phyloP scores from a whole-genome alignment of 805 yeast species.

The Cyberlindnera maritima region DNA sequence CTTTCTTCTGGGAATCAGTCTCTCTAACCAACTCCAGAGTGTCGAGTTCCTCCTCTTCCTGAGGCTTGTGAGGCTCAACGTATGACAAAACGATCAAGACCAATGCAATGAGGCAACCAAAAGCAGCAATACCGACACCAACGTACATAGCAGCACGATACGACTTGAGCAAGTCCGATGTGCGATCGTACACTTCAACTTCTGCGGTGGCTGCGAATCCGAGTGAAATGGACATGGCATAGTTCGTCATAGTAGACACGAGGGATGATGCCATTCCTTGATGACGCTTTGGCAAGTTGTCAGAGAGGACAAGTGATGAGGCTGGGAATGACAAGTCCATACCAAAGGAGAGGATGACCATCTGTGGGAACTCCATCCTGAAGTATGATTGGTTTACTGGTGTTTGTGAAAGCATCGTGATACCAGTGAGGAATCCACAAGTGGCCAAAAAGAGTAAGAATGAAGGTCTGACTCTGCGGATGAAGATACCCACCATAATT shows the following conservation, averaged over 20 bases:
- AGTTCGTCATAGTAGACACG: slow-evolving; percentile 67
- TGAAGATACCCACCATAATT: slow-evolving; percentile 44
- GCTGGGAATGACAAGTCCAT: slow-evolving; percentile 82
- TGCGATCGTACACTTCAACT: slow-evolving; percentile 33
- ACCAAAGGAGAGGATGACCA: slow-evolving; percentile 61
- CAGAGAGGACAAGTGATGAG: slow-evolving; percentile 59
- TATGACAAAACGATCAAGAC: slow-evolving; percentile 11
- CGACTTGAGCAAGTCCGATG: slow-evolving; percentile 34
- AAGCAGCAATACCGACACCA: slow-evolving; percentile 58
- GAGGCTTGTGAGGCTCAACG: slow-evolving; percentile 5
- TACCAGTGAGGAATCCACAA: slow-evolving; percentile 53
- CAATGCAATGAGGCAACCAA: slow-evolving; percentile 33
- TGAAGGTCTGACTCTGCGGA: slow-evolving; percentile 47
- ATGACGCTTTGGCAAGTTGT: slow-evolving; percentile 54
- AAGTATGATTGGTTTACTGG: slow-evolving; percentile 63
- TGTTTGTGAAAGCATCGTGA: slow-evolving; percentile 48
- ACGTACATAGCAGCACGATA: slow-evolving; percentile 57
- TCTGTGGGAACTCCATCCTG: slow-evolving; percentile 52
- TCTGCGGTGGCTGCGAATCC: slow-evolving; percentile 74
- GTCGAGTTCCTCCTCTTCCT: background rate
- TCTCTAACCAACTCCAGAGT: background rate
- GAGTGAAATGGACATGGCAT: slow-evolving; percentile 66
- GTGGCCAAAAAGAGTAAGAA: slow-evolving; percentile 49
- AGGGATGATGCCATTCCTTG: slow-evolving; percentile 82
- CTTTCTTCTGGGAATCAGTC: background rate